Evolutionary conservation across 176 grass and related monocot species (phyloP).

Genomic region (Metroxylon sagu): DNA sequence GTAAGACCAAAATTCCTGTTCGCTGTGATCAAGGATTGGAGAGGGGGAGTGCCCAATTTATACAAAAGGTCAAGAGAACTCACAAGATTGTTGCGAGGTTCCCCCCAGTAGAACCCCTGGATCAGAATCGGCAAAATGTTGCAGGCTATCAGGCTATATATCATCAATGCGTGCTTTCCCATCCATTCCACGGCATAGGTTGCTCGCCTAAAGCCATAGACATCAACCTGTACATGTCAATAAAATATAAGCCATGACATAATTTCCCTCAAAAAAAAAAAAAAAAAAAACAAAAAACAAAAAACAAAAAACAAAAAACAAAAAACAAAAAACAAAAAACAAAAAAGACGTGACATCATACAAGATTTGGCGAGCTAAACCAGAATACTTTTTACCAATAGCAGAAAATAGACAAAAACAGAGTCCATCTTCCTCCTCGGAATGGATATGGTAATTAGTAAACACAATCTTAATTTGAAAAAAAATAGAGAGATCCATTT

Average conservation of each 20-base stretch:
- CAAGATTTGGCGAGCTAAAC: background rate
- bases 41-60: too few species aligned
- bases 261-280: background rate
- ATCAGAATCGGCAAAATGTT: constrained; percentile 50
- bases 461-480: too few species aligned
- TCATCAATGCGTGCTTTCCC: constrained; percentile 61
- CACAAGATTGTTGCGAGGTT: constrained; percentile 52
- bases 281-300: background rate
- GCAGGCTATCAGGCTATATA: constrained; percentile 66
- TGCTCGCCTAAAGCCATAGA: constrained; percentile 44
- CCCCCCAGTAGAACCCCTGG: constrained; percentile 62
- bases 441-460: too few species aligned
- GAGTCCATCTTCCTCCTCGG: too few species aligned
- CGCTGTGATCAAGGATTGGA: too few species aligned
- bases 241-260: background rate
- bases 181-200: constrained; percentile 53
- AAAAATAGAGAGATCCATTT: too few species aligned
- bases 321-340: background rate
- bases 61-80: background rate
- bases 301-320: background rate
- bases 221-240: constrained; percentile 45
- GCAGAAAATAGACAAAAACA: too few species aligned
- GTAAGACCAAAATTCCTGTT: too few species aligned
- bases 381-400: background rate
- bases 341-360: background rate